Percentiles rank a stretch among this genome's conserved stretches.
phyloP scores from a whole-genome alignment of 768 basidiomycete species.

The Fibroporia radiculosa region DNA sequence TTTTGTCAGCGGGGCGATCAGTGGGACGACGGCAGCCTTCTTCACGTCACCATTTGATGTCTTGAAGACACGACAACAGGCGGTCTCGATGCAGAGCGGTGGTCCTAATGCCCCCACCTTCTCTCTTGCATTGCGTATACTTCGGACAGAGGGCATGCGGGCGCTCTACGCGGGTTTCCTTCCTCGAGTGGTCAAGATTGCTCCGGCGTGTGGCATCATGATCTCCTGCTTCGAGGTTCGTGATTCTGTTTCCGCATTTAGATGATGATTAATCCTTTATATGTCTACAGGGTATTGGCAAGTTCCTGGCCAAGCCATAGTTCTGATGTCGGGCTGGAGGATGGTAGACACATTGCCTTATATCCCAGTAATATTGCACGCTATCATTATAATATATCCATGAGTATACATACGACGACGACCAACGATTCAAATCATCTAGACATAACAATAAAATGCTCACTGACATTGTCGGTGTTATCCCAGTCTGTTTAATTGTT shows the following conservation, averaged over 20 bases:
- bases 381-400: constrained; percentile 11
- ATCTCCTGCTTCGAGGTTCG: constrained; percentile 89
- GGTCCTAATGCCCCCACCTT: constrained; percentile 42
- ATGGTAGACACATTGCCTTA: constrained; percentile 9
- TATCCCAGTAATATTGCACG: constrained; percentile 7
- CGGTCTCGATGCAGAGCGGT: constrained; percentile 57
- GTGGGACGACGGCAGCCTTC: constrained; percentile 80
- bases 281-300: constrained; percentile 48
- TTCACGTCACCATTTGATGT: constrained; percentile 96
- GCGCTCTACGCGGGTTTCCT: constrained; percentile 80
- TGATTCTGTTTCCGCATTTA: constrained; percentile 7
- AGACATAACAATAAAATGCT: constrained; percentile 7
- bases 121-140: constrained; percentile 58
- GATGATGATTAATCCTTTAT: neutral
- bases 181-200: constrained; percentile 91
- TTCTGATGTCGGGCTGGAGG: constrained; percentile 8
- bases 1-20: constrained; percentile 85
- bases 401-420: constrained; percentile 6
- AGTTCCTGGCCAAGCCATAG: constrained; percentile 34
- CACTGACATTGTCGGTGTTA: constrained; percentile 21
- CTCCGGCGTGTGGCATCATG: constrained; percentile 98
- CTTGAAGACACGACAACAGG: constrained; percentile 89
- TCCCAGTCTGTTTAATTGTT: constrained; percentile 74
- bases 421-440: neutral
- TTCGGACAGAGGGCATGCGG: constrained; percentile 68